phyloP scores from a whole-genome alignment of 2,329 filamentous ascomycete species.

The Grosmannia huntii region DNA sequence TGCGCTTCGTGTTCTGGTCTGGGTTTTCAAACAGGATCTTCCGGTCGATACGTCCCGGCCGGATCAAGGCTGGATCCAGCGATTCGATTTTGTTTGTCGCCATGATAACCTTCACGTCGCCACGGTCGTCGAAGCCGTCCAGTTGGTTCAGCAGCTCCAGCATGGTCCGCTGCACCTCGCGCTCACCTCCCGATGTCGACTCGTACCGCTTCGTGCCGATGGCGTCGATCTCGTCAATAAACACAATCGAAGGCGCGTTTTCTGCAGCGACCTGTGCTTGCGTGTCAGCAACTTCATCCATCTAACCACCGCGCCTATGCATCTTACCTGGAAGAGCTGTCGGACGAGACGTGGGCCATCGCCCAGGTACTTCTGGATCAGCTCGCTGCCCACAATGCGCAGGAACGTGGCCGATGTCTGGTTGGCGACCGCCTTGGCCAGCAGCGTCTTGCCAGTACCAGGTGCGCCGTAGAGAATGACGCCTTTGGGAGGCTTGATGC shows the following conservation, averaged over 20 bases:
- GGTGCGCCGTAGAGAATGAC: conserved; percentile 97
- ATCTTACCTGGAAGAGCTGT: conserved; percentile 74
- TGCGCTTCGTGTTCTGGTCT: conserved; percentile 81
- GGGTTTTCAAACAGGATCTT: conserved; percentile 72
- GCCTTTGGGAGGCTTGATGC: conserved; percentile 98
- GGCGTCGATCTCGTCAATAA: conserved; percentile 98
- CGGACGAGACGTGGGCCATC: conserved; percentile 90
- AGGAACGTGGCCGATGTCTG: conserved; percentile 98
- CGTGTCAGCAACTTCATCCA: background rate
- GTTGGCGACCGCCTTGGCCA: conserved; percentile 96
- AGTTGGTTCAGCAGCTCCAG: conserved; percentile 95
- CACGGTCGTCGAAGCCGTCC: conserved; percentile 95
- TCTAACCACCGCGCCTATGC: conserved; percentile 6
- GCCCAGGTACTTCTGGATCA: conserved; percentile 98
- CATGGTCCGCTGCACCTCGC: conserved; percentile 97
- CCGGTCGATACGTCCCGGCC: conserved; percentile 93
- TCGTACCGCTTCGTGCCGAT: conserved; percentile 99
- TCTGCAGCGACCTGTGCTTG: conserved; percentile 67
- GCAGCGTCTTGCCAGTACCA: conserved; percentile 88
- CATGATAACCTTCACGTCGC: conserved; percentile 99
- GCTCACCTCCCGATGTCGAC: conserved; percentile 89
- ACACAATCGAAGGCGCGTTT: conserved; percentile 92
- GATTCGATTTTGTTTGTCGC: conserved; percentile 99
- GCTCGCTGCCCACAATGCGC: conserved; percentile 89
- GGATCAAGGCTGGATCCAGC: conserved; percentile 87